Evolutionary conservation across 345 rosid genomes (phyloP).

Genomic region (Clausena lansium): DNA sequence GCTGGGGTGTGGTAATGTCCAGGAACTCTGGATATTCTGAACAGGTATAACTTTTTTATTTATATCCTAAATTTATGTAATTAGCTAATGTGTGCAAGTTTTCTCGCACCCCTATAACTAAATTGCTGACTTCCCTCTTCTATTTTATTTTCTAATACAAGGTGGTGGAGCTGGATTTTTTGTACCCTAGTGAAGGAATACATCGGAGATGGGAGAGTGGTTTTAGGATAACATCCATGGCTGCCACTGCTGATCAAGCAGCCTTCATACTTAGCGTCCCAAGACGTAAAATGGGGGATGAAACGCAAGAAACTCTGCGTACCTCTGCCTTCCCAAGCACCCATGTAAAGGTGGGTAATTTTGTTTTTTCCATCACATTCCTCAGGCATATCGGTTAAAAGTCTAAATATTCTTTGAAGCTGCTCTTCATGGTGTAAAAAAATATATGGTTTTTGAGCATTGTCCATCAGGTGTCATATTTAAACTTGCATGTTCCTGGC

Average conservation of each 20-base stretch:
- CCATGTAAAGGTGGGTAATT: conserved; percentile 74
- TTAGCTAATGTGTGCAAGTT: background rate
- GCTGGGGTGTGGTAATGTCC: conserved; percentile 98
- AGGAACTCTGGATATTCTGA: conserved; percentile 84
- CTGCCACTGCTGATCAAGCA: conserved; percentile 89
- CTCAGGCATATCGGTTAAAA: background rate
- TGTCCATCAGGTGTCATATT: background rate
- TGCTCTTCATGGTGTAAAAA: background rate
- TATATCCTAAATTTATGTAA: too few species aligned
- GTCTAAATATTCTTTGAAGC: background rate
- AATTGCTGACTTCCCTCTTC: conserved; percentile 11
- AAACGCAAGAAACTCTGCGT: conserved; percentile 93
- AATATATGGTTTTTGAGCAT: background rate
- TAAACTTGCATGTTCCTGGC: background rate
- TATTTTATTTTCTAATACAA: conserved; percentile 26
- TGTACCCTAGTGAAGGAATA: conserved; percentile 94
- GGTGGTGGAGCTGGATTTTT: conserved; percentile 96
- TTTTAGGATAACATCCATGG: conserved; percentile 90
- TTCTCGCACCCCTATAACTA: background rate
- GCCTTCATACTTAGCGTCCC: conserved; percentile 90
- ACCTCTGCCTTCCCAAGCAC: conserved; percentile 96
- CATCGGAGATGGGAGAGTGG: conserved; percentile 93
- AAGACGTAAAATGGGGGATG: conserved; percentile 78
- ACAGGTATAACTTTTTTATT: too few species aligned
- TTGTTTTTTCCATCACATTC: background rate